A percentile compares a stretch with the other conserved stretches of the same genome.
phyloP scores from a whole-genome alignment of 2,329 filamentous ascomycete species.

The Talaromyces rugulosus region DNA sequence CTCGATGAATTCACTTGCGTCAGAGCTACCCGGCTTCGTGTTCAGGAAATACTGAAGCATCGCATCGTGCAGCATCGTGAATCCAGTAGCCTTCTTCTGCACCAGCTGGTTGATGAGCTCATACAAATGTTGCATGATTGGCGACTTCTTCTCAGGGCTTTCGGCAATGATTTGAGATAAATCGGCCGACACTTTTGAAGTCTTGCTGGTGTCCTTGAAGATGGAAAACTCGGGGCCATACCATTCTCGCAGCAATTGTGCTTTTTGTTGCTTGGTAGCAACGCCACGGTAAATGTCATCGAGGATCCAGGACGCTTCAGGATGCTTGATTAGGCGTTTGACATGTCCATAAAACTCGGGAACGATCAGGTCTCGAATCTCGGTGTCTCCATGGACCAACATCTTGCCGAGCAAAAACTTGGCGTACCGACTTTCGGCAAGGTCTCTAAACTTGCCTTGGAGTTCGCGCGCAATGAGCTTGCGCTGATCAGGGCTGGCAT shows the following conservation, averaged over 20 bases:
- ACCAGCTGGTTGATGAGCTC: slow-evolving; percentile 87
- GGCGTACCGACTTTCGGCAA: slow-evolving; percentile 93
- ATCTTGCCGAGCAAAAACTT: slow-evolving; percentile 97
- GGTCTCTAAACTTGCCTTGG: slow-evolving; percentile 73
- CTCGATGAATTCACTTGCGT: slow-evolving; percentile 83
- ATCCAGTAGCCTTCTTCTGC: slow-evolving; percentile 94
- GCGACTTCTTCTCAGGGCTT: slow-evolving; percentile 77
- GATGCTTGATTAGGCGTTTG: slow-evolving; percentile 88
- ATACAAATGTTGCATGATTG: slow-evolving; percentile 80
- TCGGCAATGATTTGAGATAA: slow-evolving; percentile 69
- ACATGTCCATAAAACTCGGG: slow-evolving; percentile 94
- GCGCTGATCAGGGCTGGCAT: slow-evolving; percentile 78
- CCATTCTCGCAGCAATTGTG: slow-evolving; percentile 83
- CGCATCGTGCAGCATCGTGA: slow-evolving; percentile 96
- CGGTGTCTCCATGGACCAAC: slow-evolving; percentile 82
- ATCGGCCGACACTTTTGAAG: slow-evolving; percentile 55
- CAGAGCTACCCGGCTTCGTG: slow-evolving; percentile 69
- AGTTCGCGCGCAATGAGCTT: slow-evolving; percentile 84
- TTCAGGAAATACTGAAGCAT: slow-evolving; percentile 96
- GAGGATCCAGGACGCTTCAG: slow-evolving; percentile 94
- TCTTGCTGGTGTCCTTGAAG: slow-evolving; percentile 56
- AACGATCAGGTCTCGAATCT: slow-evolving; percentile 83
- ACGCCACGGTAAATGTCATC: slow-evolving; percentile 93
- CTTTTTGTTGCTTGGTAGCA: slow-evolving; percentile 81
- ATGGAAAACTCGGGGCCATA: slow-evolving; percentile 91